Evolutionary conservation across 2,329 filamentous ascomycete species (phyloP), one percentile per base, ranked within the genome.

Genomic region (Venturia asperata): DNA sequence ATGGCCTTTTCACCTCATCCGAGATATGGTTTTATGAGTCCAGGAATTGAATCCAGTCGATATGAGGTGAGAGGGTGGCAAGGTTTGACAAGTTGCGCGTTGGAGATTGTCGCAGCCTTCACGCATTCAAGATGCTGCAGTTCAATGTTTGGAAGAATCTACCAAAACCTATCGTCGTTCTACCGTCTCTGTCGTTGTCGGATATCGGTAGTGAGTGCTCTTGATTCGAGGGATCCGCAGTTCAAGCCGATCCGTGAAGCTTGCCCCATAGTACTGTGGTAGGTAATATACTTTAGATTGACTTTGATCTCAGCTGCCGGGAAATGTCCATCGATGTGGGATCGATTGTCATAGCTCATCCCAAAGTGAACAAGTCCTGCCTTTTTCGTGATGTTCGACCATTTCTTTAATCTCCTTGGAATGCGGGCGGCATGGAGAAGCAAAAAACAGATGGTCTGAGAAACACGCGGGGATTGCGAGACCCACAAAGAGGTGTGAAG

Each of bases 301-400:
- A 17, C 1, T 2, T 37, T 27, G 13, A 9, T 37, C 30, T 37
- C 30, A 56, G 10, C 49, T 30, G 13, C 49, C 49, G 49, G n/a
- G 49, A 55, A 30, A 30, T 19, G 27, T 19, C 24, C 27, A 24
- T 56, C 52, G 27, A 56, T 37, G 37, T 27, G 52, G 52, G 19
- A 37, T 56, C 52, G 15, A 56, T 11, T 37, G 52, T 56, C 52
- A 56, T 19, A 56, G 52, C 52, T 56, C 52, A 5, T 56, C 52
- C 52, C 52, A 37, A 56, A 19, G 27, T 21, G 27, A 37, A 37
- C 30, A 30, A 15, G 17, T 37, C 13, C 11, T 37, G 15, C 45
- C 45, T 27, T 49, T 49, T 49, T 27, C 21, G 21, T 11, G 21
- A 49, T 10, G 5, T 21, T 47, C 43, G 43, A 19, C 43, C 43